phyloP scores from a whole-genome alignment of 805 yeast species.

The Kuraishia floccosa region DNA sequence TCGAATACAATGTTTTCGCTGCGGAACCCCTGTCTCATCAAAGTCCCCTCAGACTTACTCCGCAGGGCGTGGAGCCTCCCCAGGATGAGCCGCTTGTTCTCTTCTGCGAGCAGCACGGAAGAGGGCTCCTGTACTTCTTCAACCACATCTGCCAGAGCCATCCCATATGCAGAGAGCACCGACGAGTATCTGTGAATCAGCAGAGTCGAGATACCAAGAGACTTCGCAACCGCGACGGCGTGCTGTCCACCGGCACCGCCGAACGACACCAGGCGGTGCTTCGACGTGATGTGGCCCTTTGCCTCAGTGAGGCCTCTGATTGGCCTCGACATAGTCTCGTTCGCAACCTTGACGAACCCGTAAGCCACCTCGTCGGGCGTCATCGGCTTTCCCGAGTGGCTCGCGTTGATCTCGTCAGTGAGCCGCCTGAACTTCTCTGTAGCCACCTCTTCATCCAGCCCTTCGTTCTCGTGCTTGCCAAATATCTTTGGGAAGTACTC shows the following conservation, averaged over 20 bases:
- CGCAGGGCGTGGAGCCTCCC: constrained; percentile 33
- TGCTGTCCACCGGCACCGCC: constrained; percentile 96
- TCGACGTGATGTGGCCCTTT: constrained; percentile 56
- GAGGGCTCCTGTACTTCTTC: constrained; percentile 41
- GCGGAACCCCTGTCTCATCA: constrained; percentile 41
- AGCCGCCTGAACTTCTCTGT: constrained; percentile 37
- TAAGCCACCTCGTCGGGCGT: constrained; percentile 61
- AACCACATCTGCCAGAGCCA: constrained; percentile 61
- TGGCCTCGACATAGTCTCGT: constrained; percentile 84
- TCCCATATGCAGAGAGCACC: constrained; percentile 79
- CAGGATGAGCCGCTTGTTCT: constrained; percentile 22
- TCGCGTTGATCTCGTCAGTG: constrained; percentile 43
- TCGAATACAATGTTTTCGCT: constrained; percentile 39
- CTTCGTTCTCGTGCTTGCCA: constrained; percentile 69
- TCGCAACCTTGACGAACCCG: constrained; percentile 77
- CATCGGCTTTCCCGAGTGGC: constrained; percentile 28
- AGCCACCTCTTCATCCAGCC: constrained; percentile 48
- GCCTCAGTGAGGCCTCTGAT: constrained; percentile 79
- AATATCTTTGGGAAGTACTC: constrained; percentile 73
- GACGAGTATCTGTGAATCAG: constrained; percentile 77
- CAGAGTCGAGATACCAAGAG: constrained; percentile 57
- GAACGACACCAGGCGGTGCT: constrained; percentile 69
- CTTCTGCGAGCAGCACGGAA: constrained; percentile 26
- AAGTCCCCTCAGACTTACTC: constrained; percentile 26
- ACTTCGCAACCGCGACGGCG: constrained; percentile 66